A percentile compares a stretch with the other conserved stretches of the same genome.
Conservation (phyloP, 495 filamentous ascomycete species). For the Aspergillus biplanus region DNA sequence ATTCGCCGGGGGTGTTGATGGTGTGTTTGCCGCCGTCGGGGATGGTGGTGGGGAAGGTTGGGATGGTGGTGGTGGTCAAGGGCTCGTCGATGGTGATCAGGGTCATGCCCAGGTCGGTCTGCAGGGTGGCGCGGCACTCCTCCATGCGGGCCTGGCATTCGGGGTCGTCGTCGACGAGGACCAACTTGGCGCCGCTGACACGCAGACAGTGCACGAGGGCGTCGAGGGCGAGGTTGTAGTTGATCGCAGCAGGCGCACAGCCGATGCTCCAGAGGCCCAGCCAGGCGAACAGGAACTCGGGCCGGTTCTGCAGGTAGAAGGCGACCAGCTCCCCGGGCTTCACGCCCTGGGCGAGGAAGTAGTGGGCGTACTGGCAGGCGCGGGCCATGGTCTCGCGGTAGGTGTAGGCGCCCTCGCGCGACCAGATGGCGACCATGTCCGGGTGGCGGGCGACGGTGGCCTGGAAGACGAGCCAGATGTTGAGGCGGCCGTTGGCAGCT, state of each 20-base stretch:
- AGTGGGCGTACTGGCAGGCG: constrained; percentile 66
- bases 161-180: constrained; percentile 68
- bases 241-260: constrained; percentile 70
- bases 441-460: constrained; percentile 52
- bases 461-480: constrained; percentile 69
- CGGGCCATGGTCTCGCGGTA: constrained; percentile 60
- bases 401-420: constrained; percentile 63
- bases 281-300: constrained; percentile 69
- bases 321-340: constrained; percentile 67
- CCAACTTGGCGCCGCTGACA: constrained; percentile 58
- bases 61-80: constrained; percentile 52
- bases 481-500: constrained; percentile 52
- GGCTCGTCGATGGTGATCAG: constrained; percentile 54
- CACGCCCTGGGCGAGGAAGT: constrained; percentile 63
- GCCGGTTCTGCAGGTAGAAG: constrained; percentile 70
- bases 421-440: constrained; percentile 65
- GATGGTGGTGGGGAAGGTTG: constrained; percentile 46
- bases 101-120: constrained; percentile 55
- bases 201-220: constrained; percentile 71
- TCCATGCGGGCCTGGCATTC: constrained; percentile 59
- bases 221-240: constrained; percentile 69
- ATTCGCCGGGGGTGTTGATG: constrained; percentile 46
- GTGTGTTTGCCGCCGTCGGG: constrained; percentile 53
- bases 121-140: constrained; percentile 49
- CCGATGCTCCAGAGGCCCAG: constrained; percentile 66